Evolutionary conservation across 2,329 filamentous ascomycete species (phyloP), one percentile per base, ranked within the genome.

Genomic region (Colletotrichum sp.): DNA sequence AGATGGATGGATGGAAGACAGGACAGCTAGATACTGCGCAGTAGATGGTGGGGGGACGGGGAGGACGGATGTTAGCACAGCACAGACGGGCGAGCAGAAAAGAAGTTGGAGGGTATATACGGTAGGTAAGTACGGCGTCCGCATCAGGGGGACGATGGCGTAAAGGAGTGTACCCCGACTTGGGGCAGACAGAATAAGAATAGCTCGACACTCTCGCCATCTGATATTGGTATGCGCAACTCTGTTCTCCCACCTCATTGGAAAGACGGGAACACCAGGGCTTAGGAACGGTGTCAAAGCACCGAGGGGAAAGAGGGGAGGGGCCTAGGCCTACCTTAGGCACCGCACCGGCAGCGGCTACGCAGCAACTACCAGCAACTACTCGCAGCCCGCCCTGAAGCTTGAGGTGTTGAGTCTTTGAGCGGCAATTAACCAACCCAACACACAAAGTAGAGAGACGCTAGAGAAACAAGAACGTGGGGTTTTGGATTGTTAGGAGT

Each of bases 201-300:
- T 60, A 21, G 72, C 36, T 44, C 69, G 52, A 32, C n/a, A 26
- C 34, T 39, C n/a, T 72, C 62, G 39, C 72, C 69, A 66, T 75
- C 72, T 63, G 69, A 75, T 75, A 75, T 68, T 57, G 26, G 26
- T 52, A 15, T 52, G 32, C 13, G 21, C 49, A 71, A 72, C 69
- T n/a, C 49, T 39, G 28, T 52, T 49, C 36, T 39, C 39, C 24
- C 49, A 28, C 28, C 63, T 44, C n/a, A 13, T 44, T 62, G 69
- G 69, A 36, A 36, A 57, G 55, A 55, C n/a, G 30, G 52, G 49
- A 66, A 44, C 28, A 63, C 30, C 28, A 39, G 60, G 36, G 67
- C 59, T 71, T n/a, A 59, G 67, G 72, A 73, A 60, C 26, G n/a
- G 36, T 63, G 68, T 63, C 57, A 30, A 70, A 57, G 73, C 63